Evolutionary conservation across 179 eudicot genomes (phyloP), one percentile per base, ranked within the genome.

Genomic region (Heliamphora pulchella): DNA sequence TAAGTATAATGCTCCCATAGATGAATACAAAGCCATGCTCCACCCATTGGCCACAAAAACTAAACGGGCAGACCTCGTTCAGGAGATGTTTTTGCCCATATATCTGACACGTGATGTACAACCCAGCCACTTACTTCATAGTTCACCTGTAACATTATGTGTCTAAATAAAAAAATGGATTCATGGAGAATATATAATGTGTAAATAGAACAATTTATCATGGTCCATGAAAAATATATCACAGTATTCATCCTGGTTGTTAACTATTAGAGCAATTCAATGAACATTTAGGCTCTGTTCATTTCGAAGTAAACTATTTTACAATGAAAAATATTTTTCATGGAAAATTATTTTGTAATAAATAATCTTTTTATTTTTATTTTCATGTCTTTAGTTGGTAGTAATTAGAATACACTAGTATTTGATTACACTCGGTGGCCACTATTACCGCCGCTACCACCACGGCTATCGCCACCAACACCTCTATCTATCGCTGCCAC

Each of bases 11-110:
- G 94, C 82, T 93, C 98, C 98, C 98, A 94, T 31, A 93, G 82
- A 88, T 94, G 98, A 46, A 97, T 94, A 74, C 92, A 88, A 73
- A 93, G 87, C 98, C 98, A 94, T 43, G 97, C 97, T 63, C 97
- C 98, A 58, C 98, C 98, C 98, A 94, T 92, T 2, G 90, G 97
- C 98, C 97, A 94, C 55, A 92, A 77, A 7, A 94, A 91, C 47
- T 10, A 15, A 17, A 11, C 87, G 43, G 93, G 88, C 50, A 83
- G 67, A 71, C 97, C 97, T 63, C 83, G 66, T 57, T 91, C 92
- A 0, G 94, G 91, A 54, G 90, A 87, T 57, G 97, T 87, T 89
- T 92, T 94, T 48, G 92, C 98, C 98, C 98, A 94, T 63, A 92
- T 80, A 80, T 94, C 97, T 41, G 97, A 85, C 20, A 90, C 88